Base-by-base conservation (phyloP, 2,329 filamentous ascomycete genomes). In the Epichloe scottii region DNA sequence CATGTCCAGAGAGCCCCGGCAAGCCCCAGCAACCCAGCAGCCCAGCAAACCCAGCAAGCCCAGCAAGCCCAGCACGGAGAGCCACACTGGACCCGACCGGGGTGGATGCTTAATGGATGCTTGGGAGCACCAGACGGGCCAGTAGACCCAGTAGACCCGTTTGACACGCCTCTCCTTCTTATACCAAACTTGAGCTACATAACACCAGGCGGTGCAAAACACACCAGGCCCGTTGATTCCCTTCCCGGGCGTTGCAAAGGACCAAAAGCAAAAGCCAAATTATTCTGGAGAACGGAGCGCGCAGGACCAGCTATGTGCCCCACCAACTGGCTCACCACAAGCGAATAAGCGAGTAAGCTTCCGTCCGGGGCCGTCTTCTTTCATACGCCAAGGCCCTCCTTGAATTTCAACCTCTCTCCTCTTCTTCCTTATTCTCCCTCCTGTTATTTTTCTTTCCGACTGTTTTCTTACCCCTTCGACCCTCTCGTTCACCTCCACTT, bases 391-490 rank as follows among this genome's bases (percentile, higher is more conserved):
- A 30, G 14, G 15, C 17, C 39, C 33, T 30, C 44, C n/a, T 15
- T 26, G 37, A n/a, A 40, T 23, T 48, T 49, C 48, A 30, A 42
- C 46, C 19, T 42, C 38, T 50, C 19, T 49, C 41, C 40, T 39
- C 33, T 34, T 33, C 35, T 17, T 30, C 8, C 11, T 33, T 41
- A 14, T 15, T 42, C 19, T 39, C 17, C 34, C 41, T 23, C 17
- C 40, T 19, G 47, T 46, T 30, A 38, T 34, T 44, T n/a, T n/a
- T 12, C 11, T 30, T 23, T 42, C 17, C 4, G 8, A n/a, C 15
- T 3, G 4, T 41, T 40, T 26, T 10, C 17, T 40, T 19, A 2
- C 46, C 14, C 19, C 15, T 35, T 37, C 39, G 7, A 21, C 21
- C 45, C 4, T 45, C 19, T 39, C 17, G 5, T 48, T 51, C n/a